Conservation (phyloP, 257 asterid genomes). For the Knoxia roxburghii region DNA sequence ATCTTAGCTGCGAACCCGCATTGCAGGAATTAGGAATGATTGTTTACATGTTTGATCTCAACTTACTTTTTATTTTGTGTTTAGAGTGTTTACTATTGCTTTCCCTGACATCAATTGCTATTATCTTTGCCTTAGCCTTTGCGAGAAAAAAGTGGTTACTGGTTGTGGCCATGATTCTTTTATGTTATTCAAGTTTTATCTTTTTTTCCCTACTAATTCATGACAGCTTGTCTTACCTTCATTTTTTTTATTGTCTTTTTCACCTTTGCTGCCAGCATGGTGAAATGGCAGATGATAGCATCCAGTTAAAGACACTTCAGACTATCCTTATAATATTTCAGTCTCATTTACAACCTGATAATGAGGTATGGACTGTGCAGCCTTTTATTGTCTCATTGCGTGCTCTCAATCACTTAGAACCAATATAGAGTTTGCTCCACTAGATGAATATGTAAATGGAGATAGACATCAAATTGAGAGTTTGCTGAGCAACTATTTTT, state of each 20-base stretch:
- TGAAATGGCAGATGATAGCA: constrained; percentile 90
- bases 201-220: neutral
- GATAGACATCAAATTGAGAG: neutral
- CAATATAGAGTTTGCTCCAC: neutral
- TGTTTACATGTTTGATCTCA: neutral
- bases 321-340: constrained; percentile 88
- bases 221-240: constrained; percentile 5
- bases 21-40: neutral
- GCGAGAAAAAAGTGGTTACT: too few species aligned
- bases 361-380: constrained; percentile 52
- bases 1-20: neutral
- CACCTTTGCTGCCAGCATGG: constrained; percentile 54
- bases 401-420: constrained; percentile 11
- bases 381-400: constrained; percentile 10
- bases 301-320: constrained; percentile 91
- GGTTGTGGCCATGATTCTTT: neutral
- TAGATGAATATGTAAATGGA: too few species aligned
- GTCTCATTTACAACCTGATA: constrained; percentile 84
- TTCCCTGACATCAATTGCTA: neutral
- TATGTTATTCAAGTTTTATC: neutral
- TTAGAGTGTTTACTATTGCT: neutral
- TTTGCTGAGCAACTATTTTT: neutral
- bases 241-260: constrained; percentile 13
- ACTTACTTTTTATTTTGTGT: neutral
- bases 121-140: neutral